Evolutionary conservation across 768 basidiomycete species (phyloP), one percentile per base, ranked within the genome.

Genomic region (Goffeauzyma gilvescens): DNA sequence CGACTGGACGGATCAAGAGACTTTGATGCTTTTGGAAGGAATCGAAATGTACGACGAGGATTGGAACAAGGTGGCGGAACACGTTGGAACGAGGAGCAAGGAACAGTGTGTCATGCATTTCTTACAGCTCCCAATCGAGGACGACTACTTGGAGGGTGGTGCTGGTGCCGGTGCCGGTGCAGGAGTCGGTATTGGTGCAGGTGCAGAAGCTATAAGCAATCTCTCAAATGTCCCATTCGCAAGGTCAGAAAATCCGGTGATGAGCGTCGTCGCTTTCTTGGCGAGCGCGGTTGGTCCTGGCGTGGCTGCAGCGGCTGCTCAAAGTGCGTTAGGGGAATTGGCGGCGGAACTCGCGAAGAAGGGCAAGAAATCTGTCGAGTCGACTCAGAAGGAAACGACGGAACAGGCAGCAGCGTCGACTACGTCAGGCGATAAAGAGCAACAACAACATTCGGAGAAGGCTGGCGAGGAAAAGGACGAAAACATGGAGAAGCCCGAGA

Each of bases 11-110:
- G 89, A 93, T 58, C 80, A 87, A 59, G 93, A 98, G 63, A 71
- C 79, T 15, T 65, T 98, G 8, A 65, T 82, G 6, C 69, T 98
- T 4, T 71, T 98, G n/a, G 93, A 98, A 62, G 93, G 79, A 13
- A 75, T 98, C 32, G 93, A 98, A 65, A 93, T 98, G 84, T 85
- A 78, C 61, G 86, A 93, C 51, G 90, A 96, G 55, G 90, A 95
- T 56, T 98, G 90, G 90, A 75, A 76, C 17, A 72, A 75, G 37
- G 77, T 96, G 49, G 80, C 89, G 51, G 82, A 86, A 52, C 89
- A 96, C 59, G 87, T 98, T 35, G 81, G 80, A 10, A 82, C 86
- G 20, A 71, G 90, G 32, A 78, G 79, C 2, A 79, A 85, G 18
- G 89, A 96, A 55, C 85, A 93, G 62, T 96, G 93, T 60, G 80